These are phyloP conservation scores for Fusarium lateritium DNA, from an alignment of 2,329 filamentous ascomycete species.

Conservation along the genomic window DNA sequence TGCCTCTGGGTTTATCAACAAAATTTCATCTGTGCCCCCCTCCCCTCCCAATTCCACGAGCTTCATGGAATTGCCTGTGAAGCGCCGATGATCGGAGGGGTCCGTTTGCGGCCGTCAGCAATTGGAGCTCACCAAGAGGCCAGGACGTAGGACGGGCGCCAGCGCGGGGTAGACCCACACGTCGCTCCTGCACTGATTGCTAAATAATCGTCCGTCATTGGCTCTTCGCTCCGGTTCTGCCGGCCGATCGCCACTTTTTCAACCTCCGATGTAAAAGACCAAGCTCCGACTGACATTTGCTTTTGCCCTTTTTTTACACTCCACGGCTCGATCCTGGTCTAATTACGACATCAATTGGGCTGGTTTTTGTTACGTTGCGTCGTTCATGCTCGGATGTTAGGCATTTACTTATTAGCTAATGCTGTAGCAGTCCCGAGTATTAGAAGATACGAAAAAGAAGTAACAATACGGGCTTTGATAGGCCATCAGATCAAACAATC, in stretches of 20 bases:
- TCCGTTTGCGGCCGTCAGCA: constrained; percentile 43
- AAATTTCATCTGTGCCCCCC: constrained; percentile 43
- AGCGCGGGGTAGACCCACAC: constrained; percentile 51
- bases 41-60: constrained; percentile 38
- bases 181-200: constrained; percentile 48
- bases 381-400: constrained; percentile 13
- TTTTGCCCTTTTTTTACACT: constrained; percentile 8
- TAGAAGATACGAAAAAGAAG: too few relatives aligned
- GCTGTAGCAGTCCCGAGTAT: background rate
- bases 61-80: constrained; percentile 46
- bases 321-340: constrained; percentile 28
- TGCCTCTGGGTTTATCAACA: constrained; percentile 48
- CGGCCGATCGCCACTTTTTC: constrained; percentile 44
- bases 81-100: constrained; percentile 52
- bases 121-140: constrained; percentile 46
- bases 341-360: constrained; percentile 36
- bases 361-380: background rate
- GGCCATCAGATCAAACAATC: too few relatives aligned
- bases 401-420: constrained; percentile 14
- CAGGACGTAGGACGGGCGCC: constrained; percentile 37
- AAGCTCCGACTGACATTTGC: constrained; percentile 28
- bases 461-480: too few relatives aligned
- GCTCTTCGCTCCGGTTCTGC: constrained; percentile 31
- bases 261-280: constrained; percentile 46
- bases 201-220: constrained; percentile 49